Base-by-base conservation (phyloP, 371 early-diverging fungal species). In the Umbelopsis sp. region DNA sequence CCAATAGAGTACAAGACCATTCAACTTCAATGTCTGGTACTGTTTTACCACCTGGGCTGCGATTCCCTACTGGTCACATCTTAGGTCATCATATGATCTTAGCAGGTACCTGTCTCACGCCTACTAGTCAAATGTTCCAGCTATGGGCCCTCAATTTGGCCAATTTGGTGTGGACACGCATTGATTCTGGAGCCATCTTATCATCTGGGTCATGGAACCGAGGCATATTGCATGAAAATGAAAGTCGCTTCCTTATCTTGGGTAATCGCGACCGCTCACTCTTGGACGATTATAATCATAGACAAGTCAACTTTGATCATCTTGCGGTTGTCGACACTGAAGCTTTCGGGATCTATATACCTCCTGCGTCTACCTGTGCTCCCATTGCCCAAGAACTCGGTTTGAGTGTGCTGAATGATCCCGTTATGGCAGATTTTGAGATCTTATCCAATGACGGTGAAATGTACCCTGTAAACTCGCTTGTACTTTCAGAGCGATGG, bases 171-270 rank as follows among this genome's bases (percentile, higher is more conserved):
- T 94, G 94, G 94, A 77, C 80, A 29, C 86, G 89, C 4, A 84
- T 94, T 65, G 85, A 86, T 57, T 89, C 90, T 22, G 93, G 92
- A 1, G 78, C 88, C 0, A 80, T 84, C 29, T 85, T 92, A 53
- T 72, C 82, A 22, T 76, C 85, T 4, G 92, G 93, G 6, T 92
- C 92, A 38, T 94, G 94, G 94, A 94, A 92, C 76, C 82, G 91
- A 46, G 91, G 91, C 10, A 72, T 92, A 0, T 71, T 94, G 6
- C 82, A 87, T 50, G 88, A 87, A 14, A 73, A 70, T 37, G 80
- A 81, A 10, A 88, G 91, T 52, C 84, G 84, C 22, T 87, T 89
- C 65, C 78, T 89, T 18, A 85, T 93, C 18, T 86, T 93, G 74
- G 93, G 94, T 10, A 83, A 94, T 70, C 87, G 84, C 35, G 77